Evolutionary conservation across 768 basidiomycete genomes (phyloP).

Genomic region (Russula olivacea): DNA sequence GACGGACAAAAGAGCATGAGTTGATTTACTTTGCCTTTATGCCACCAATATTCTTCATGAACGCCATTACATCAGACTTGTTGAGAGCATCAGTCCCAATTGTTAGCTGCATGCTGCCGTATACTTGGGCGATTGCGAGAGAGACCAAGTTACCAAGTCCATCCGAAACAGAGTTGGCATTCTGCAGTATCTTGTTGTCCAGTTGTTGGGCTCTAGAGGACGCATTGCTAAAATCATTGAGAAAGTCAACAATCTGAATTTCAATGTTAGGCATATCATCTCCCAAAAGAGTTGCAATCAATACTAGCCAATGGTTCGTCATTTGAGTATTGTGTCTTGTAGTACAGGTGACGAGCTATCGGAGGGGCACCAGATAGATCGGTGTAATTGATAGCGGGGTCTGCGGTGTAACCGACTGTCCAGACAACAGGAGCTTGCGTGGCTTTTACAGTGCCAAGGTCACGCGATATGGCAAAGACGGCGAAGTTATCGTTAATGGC

Average conservation of each 20-base stretch:
- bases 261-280: not conserved
- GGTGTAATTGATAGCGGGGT: conserved; percentile 29
- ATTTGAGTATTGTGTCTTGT: conserved; percentile 34
- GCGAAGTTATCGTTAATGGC: conserved; percentile 21
- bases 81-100: conserved; percentile 46
- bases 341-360: conserved; percentile 42
- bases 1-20: not conserved
- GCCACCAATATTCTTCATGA: conserved; percentile 37
- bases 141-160: conserved; percentile 48
- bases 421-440: conserved; percentile 28
- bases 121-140: conserved; percentile 49
- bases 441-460: conserved; percentile 28
- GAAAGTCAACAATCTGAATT: conserved; percentile 38
- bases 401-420: conserved; percentile 29
- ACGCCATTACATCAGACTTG: conserved; percentile 45
- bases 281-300: not conserved
- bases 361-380: conserved; percentile 36
- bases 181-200: conserved; percentile 43
- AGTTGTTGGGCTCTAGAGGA: conserved; percentile 41
- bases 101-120: conserved; percentile 51
- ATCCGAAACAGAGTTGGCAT: conserved; percentile 43
- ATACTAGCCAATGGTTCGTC: conserved; percentile 27
- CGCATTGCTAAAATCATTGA: conserved; percentile 43
- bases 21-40: conserved; percentile 34
- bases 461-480: conserved; percentile 29